These are phyloP conservation scores for Daldinia sp. DNA, from an alignment of 2,329 filamentous ascomycete species.

Conservation along the genomic window DNA sequence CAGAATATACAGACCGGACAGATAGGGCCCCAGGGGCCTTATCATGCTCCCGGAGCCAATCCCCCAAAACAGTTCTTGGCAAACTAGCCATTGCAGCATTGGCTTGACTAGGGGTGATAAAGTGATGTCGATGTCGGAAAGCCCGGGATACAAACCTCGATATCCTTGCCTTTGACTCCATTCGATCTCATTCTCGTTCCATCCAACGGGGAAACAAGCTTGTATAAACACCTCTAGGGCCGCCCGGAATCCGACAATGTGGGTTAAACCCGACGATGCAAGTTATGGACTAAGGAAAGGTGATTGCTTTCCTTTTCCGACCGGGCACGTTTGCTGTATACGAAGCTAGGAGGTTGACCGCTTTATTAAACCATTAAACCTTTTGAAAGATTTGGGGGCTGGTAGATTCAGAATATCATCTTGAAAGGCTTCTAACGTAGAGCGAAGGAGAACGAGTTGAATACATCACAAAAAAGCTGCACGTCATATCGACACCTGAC, in stretches of 20 bases:
- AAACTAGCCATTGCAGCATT: conserved; percentile 22
- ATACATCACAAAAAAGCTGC: conserved; percentile 17
- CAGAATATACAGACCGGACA: conserved; percentile 12
- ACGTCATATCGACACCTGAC: conserved; percentile 3
- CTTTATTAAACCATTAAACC: not conserved
- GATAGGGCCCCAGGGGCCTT: not conserved
- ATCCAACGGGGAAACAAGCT: conserved; percentile 8
- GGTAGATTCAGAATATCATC: conserved; percentile 17
- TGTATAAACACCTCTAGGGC: conserved; percentile 22
- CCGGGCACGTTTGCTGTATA: not conserved
- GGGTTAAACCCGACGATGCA: not conserved
- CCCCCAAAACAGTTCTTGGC: conserved; percentile 32
- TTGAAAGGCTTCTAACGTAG: conserved; percentile 19
- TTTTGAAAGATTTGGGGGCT: not conserved
- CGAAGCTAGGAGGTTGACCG: conserved; percentile 5
- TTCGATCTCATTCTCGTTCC: conserved; percentile 24
- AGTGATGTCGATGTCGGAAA: conserved; percentile 34
- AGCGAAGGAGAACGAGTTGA: conserved; percentile 14
- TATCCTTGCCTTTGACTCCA: conserved; percentile 29
- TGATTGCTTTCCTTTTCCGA: conserved; percentile 8
- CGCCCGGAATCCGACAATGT: not conserved
- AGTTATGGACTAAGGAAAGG: conserved; percentile 8
- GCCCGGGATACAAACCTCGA: conserved; percentile 31
- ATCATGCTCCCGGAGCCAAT: conserved; percentile 23
- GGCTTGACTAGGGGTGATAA: conserved; percentile 13